Percentiles rank a stretch among this genome's conserved stretches.
Evolutionary conservation across 306 rosid species (phyloP).

Genomic region (Medicago truncatula): MtrunA17r5.0-ANR NC_053046.1:15932501-15933000

Average conservation of each 20-base stretch:
- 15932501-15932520: too few species aligned
- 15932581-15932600: too few species aligned
- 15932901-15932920: slow-evolving; percentile 36
- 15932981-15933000: slow-evolving; percentile 30
- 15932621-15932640: too few species aligned
- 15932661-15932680: slow-evolving; percentile 37
- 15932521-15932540: too few species aligned
- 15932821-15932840: slow-evolving; percentile 86
- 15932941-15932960: slow-evolving; percentile 48
- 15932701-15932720: slow-evolving; percentile 15
- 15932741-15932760: neutral
- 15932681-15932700: slow-evolving; percentile 42
- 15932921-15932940: slow-evolving; percentile 56
- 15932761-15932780: slow-evolving; percentile 47
- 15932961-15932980: slow-evolving; percentile 39
- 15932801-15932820: slow-evolving; percentile 59
- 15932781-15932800: slow-evolving; percentile 63
- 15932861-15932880: slow-evolving; percentile 59
- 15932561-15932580: too few species aligned
- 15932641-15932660: neutral
- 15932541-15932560: too few species aligned
- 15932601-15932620: too few species aligned
- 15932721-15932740: slow-evolving; percentile 30
- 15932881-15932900: slow-evolving; percentile 50
- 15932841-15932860: slow-evolving; percentile 45